phyloP scores from a whole-genome alignment of 2,329 filamentous ascomycete genomes.

The Penicillium oxalicum region DNA sequence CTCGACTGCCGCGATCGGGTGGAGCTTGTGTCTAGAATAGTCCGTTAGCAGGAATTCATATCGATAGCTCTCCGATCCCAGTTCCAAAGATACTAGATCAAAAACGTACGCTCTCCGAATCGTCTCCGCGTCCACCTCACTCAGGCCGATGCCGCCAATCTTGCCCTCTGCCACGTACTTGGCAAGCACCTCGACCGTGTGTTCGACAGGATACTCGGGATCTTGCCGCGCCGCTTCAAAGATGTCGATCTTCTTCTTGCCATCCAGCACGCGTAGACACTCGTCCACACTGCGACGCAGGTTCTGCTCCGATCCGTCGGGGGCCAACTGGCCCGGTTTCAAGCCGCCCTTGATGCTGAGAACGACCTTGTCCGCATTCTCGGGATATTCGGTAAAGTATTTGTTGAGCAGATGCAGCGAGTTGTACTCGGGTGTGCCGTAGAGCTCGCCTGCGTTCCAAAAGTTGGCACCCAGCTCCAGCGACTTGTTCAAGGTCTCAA shows the following conservation, averaged over 20 bases:
- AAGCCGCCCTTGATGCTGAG: conserved; percentile 58
- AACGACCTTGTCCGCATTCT: conserved; percentile 57
- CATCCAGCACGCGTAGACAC: conserved; percentile 48
- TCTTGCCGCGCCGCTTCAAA: conserved; percentile 58
- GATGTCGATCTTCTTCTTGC: conserved; percentile 55
- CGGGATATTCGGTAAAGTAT: conserved; percentile 60
- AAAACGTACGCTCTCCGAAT: conserved; percentile 37
- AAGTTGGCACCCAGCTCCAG: conserved; percentile 44
- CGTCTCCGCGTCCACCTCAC: conserved; percentile 42
- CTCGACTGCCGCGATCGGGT: conserved; percentile 55
- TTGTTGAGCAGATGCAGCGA: conserved; percentile 54
- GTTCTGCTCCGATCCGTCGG: conserved; percentile 50
- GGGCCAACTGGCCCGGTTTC: conserved; percentile 30
- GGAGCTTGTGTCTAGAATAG: conserved; percentile 40
- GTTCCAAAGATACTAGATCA: not conserved
- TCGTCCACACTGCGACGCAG: conserved; percentile 56
- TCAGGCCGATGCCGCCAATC: conserved; percentile 40
- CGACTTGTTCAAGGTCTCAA: conserved; percentile 53
- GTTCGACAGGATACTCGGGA: conserved; percentile 45
- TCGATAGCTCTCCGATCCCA: not conserved
- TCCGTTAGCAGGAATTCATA: conserved; percentile 28
- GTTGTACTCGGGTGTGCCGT: conserved; percentile 55
- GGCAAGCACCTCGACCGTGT: conserved; percentile 37
- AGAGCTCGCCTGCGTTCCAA: conserved; percentile 63
- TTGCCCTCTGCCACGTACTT: conserved; percentile 40